Conservation (phyloP, 768 basidiomycete species). For the Amanita fuliginea region DNA sequence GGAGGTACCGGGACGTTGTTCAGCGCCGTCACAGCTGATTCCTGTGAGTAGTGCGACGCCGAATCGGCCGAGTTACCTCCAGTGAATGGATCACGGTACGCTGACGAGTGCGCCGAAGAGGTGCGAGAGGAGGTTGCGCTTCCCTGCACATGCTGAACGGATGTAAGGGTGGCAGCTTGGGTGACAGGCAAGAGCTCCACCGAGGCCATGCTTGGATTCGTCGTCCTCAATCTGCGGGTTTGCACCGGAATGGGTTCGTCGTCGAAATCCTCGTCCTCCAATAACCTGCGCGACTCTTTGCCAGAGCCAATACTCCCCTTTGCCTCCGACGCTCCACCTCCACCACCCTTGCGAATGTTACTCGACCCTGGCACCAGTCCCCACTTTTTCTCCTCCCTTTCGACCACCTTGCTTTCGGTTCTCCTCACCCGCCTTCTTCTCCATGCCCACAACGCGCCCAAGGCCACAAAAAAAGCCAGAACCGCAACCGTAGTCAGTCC, state of each 20-base stretch:
- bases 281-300: neutral
- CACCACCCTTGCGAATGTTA: neutral
- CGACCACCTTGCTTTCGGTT: neutral
- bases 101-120: neutral
- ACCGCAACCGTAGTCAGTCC: neutral
- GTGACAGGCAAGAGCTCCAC: neutral
- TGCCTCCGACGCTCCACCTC: neutral
- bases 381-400: constrained; percentile 1
- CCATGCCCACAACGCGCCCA: neutral
- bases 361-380: neutral
- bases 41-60: neutral
- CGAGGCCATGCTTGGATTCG: neutral
- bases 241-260: neutral
- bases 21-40: neutral
- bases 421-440: neutral
- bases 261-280: neutral
- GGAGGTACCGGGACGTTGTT: neutral
- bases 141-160: neutral
- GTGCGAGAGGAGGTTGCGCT: neutral
- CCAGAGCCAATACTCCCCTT: neutral
- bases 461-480: neutral
- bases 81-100: neutral
- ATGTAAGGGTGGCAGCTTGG: neutral
- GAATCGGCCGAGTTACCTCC: neutral
- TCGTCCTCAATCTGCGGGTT: neutral